phyloP scores from a whole-genome alignment of 495 filamentous ascomycete species.

The Aspergillus cristatus region DNA sequence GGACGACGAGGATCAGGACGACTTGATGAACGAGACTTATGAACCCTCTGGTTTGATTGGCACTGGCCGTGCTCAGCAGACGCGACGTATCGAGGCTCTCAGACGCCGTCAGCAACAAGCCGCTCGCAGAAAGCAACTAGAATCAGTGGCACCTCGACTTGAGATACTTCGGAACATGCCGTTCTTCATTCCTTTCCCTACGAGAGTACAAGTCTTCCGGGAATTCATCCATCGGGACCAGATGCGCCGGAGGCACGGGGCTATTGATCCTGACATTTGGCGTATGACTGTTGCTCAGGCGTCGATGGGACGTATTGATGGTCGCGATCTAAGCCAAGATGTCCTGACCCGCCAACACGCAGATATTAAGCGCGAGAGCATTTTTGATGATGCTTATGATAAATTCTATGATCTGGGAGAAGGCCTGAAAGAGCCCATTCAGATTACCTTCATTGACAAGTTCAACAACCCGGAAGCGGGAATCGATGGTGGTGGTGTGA shows the following conservation, averaged over 20 bases:
- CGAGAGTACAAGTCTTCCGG: slow-evolving; percentile 87
- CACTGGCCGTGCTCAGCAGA: slow-evolving; percentile 43
- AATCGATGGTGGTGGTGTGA: slow-evolving; percentile 95
- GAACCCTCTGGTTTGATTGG: slow-evolving; percentile 36
- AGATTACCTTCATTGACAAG: slow-evolving; percentile 92
- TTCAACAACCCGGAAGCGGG: slow-evolving; percentile 83
- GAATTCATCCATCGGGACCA: slow-evolving; percentile 85
- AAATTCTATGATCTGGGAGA: slow-evolving; percentile 77
- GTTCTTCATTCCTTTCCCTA: slow-evolving; percentile 90
- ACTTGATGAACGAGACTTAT: slow-evolving; percentile 19
- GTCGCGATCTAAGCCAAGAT: slow-evolving; percentile 21
- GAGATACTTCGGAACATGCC: slow-evolving; percentile 95
- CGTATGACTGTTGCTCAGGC: slow-evolving; percentile 48
- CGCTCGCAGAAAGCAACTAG: slow-evolving; percentile 56
- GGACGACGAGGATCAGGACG: slow-evolving; percentile 35
- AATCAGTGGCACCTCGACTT: slow-evolving; percentile 69
- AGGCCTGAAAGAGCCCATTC: slow-evolving; percentile 89
- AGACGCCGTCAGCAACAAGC: slow-evolving; percentile 54
- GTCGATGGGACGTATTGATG: slow-evolving; percentile 28
- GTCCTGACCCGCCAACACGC: slow-evolving; percentile 67
- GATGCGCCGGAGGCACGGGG: slow-evolving; percentile 61
- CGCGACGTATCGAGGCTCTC: slow-evolving; percentile 42
- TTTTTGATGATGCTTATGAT: slow-evolving; percentile 79
- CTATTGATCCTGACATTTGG: slow-evolving; percentile 73
- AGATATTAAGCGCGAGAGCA: slow-evolving; percentile 64